Percentiles rank a stretch among this genome's conserved stretches.
These are phyloP conservation scores for Trametes elegans DNA, from an alignment of 768 basidiomycete species.

Conservation along the genomic window DNA sequence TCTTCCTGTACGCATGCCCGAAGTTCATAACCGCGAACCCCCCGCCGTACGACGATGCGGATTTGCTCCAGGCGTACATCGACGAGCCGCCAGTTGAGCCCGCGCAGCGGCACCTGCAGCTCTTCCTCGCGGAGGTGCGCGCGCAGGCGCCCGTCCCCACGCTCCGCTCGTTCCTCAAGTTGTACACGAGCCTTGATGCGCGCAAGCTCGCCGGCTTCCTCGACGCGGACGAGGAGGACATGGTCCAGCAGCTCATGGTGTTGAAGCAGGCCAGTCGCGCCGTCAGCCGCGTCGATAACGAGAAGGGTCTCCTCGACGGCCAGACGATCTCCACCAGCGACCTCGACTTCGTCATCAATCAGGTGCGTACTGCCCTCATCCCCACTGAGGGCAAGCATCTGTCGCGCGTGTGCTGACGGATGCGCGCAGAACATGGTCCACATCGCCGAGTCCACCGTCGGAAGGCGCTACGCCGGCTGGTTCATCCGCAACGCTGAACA, in stretches of 20 bases:
- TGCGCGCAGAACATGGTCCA: slow-evolving; percentile 85
- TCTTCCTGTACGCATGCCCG: slow-evolving; percentile 92
- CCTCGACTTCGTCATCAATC: slow-evolving; percentile 92
- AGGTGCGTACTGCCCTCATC: slow-evolving; percentile 49
- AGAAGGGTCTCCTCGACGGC: slow-evolving; percentile 70
- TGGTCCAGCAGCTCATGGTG: slow-evolving; percentile 96
- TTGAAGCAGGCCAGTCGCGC: slow-evolving; percentile 88
- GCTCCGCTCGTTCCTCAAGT: slow-evolving; percentile 86
- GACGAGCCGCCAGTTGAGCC: slow-evolving; percentile 57
- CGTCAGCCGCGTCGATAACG: slow-evolving; percentile 52
- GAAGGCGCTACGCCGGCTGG: slow-evolving; percentile 93
- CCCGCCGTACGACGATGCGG: slow-evolving; percentile 86
- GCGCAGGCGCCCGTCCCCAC: slow-evolving; percentile 79
- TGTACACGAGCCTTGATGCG: slow-evolving; percentile 93
- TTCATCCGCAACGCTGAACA: slow-evolving; percentile 96
- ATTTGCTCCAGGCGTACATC: slow-evolving; percentile 47
- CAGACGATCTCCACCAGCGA: slow-evolving; percentile 89
- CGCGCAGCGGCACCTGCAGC: slow-evolving; percentile 76
- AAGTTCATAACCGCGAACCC: slow-evolving; percentile 96
- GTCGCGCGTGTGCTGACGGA: neutral
- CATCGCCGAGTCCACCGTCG: slow-evolving; percentile 92
- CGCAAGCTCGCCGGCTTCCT: slow-evolving; percentile 91
- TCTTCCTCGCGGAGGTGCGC: slow-evolving; percentile 81
- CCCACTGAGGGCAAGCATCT: neutral
- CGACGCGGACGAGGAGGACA: slow-evolving; percentile 89